Evolutionary conservation across 495 filamentous ascomycete species (phyloP), one percentile per base, ranked within the genome.

Genomic region (Glutinoglossum americanum): DNA sequence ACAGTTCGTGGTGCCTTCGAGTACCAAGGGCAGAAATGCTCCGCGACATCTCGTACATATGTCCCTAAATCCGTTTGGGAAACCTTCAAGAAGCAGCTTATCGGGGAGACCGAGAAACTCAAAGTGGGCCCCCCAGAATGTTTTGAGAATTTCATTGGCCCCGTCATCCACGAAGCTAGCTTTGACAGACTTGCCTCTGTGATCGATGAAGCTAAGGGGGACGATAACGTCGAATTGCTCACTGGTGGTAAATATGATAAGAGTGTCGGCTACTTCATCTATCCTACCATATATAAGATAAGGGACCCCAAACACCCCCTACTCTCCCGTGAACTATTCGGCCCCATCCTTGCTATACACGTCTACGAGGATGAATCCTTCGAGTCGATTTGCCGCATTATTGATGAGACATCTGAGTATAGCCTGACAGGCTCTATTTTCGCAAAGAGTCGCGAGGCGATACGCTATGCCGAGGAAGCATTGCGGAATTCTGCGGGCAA

Each of bases 11-110:
- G 85, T 44, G 82, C 87, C 8, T 94, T 93, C 64, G 87, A 94
- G 69, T 94, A 85, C 65, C 84, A 89, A 66, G 87, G 87, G 25
- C 87, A 94, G 68, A 94, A 93, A 68, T 93, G 87, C 71, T 85
- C 80, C 63, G 87, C 87, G 48, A 85, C 82, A 1, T 89, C 85
- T 51, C 78, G 87, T 17, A 60, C 80, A 17, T 93, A 92, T 64
- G 74, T 93, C 8, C 79, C 87, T 0, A 69, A 75, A 60, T 87
- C 83, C 0, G 67, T 86, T 47, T 83, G 82, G 70, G 76, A 80
- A 10, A 69, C 78, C 54, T 87, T 90, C 70, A 71, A 77, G 58
- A 64, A 71, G 49, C 68, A 73, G 49, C 66, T 94, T 17, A 76
- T 81, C 26, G 68, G 73, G 15, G 81, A 89, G 69, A 81, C 80